Evolutionary conservation across 2,329 filamentous ascomycete species (phyloP).

Genomic region (Bipolaris sorokiniana): DNA sequence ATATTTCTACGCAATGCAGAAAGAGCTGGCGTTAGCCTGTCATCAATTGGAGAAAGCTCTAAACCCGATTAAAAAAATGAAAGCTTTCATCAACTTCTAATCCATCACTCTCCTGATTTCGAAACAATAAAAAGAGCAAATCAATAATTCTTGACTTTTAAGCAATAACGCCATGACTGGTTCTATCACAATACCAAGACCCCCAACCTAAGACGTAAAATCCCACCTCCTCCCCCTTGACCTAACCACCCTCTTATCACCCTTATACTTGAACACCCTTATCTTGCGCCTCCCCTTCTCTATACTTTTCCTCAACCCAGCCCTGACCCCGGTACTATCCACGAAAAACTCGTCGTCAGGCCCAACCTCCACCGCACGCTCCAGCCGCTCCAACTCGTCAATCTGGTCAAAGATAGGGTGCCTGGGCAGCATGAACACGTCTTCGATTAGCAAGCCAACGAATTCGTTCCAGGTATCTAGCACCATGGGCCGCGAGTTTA

Average conservation of each 20-base stretch:
- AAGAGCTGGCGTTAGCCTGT: no score
- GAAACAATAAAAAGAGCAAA: background rate
- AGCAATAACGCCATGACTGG: background rate
- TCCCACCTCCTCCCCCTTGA: background rate
- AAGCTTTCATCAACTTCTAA: no score
- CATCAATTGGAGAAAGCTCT: no score
- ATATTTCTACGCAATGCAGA: no score
- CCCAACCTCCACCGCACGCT: no score
- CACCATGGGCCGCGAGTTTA: background rate
- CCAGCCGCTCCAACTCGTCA: constrained; percentile 48
- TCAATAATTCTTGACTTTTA: no score
- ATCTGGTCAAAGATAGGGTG: background rate
- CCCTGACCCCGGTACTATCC: constrained; percentile 69
- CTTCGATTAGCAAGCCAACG: constrained; percentile 3
- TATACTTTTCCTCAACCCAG: constrained; percentile 74
- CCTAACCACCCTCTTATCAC: background rate
- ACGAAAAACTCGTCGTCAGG: background rate
- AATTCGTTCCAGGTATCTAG: background rate
- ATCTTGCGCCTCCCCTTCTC: constrained; percentile 59
- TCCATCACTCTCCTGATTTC: no score
- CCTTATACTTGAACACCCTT: background rate
- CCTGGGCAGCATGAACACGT: background rate
- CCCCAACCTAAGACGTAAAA: background rate
- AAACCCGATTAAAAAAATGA: no score
- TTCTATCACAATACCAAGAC: background rate